Conservation (phyloP, 163 green algal genomes). For the Chlamydomonas reinhardtii region DNA sequence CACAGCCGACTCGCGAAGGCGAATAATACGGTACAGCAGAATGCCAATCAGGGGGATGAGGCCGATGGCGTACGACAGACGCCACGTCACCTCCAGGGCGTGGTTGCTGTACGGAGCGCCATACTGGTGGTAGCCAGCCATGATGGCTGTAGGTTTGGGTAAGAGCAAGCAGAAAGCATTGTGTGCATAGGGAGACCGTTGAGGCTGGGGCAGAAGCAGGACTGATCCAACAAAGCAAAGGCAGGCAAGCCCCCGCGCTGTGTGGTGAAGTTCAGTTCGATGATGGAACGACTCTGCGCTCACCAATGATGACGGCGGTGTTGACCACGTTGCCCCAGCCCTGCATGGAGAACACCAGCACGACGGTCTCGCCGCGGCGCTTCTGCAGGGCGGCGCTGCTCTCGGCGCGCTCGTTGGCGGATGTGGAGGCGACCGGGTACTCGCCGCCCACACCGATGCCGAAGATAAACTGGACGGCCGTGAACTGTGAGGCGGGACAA, state of each 20-base stretch:
- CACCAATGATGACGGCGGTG: conserved; percentile 53
- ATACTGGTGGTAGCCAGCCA: conserved; percentile 37
- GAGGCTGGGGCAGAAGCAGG: too few species aligned
- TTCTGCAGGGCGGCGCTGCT: conserved; percentile 60
- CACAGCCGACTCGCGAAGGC: conserved; percentile 27
- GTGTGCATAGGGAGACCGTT: too few species aligned
- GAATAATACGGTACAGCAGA: conserved; percentile 41
- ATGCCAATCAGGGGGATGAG: conserved; percentile 41
- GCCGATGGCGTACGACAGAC: conserved; percentile 45
- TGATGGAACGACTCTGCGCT: too few species aligned
- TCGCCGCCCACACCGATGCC: conserved; percentile 82
- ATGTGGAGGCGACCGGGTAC: conserved; percentile 81
- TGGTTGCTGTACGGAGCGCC: conserved; percentile 7
- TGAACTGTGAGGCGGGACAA: neutral
- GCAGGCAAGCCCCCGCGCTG: too few species aligned
- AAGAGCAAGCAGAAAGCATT: neutral
- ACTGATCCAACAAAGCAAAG: too few species aligned
- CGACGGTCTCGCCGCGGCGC: conserved; percentile 73
- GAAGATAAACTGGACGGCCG: conserved; percentile 66
- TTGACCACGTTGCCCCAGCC: conserved; percentile 76
- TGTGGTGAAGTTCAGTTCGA: too few species aligned
- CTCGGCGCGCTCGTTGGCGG: conserved; percentile 76
- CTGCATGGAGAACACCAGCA: conserved; percentile 77
- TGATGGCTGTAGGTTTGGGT: conserved; percentile 4
- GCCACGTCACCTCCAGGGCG: conserved; percentile 36